A percentile compares a stretch with the other conserved stretches of the same genome.
phyloP scores from a whole-genome alignment of 2,329 filamentous ascomycete species.

The Fonsecaea nubica region DNA sequence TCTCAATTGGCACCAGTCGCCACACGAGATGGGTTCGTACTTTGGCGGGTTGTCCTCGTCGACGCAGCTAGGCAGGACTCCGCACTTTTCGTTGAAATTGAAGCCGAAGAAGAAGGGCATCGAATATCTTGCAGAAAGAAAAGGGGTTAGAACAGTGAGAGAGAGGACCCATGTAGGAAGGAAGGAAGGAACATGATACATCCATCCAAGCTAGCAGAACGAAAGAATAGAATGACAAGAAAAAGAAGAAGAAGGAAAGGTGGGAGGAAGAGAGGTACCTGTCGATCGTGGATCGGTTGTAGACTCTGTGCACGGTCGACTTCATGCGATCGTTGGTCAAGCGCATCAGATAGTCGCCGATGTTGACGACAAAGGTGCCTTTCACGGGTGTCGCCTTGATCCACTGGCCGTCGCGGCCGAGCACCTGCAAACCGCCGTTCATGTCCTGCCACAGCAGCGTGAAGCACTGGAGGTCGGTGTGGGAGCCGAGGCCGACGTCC shows the following conservation, averaged over 20 bases:
- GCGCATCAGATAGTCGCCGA: conserved; percentile 58
- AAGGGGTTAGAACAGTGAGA: conserved; percentile 41
- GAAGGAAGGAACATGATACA: too few species aligned
- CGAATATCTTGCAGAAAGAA: conserved; percentile 50
- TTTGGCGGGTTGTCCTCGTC: conserved; percentile 55
- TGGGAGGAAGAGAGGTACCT: conserved; percentile 17
- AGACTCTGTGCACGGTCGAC: conserved; percentile 63
- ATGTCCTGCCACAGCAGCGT: conserved; percentile 64
- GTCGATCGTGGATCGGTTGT: conserved; percentile 47
- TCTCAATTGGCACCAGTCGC: conserved; percentile 34
- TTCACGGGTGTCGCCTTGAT: conserved; percentile 50
- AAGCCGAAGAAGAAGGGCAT: conserved; percentile 66
- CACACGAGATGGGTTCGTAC: conserved; percentile 56
- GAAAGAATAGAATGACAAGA: too few species aligned
- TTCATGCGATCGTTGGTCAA: conserved; percentile 58
- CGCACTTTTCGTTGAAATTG: conserved; percentile 60
- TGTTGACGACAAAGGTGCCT: conserved; percentile 57
- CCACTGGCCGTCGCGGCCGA: conserved; percentile 50
- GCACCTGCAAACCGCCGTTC: conserved; percentile 59
- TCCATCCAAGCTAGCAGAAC: too few species aligned
- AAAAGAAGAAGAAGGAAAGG: background rate
- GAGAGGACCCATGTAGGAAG: too few species aligned
- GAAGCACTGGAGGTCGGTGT: conserved; percentile 62
- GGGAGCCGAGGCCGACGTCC: conserved; percentile 55
- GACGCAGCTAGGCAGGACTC: conserved; percentile 53